These are phyloP conservation scores for Wallacemonas sp. DNA, from an alignment of 208 protist species.

Conservation along the genomic window DNA sequence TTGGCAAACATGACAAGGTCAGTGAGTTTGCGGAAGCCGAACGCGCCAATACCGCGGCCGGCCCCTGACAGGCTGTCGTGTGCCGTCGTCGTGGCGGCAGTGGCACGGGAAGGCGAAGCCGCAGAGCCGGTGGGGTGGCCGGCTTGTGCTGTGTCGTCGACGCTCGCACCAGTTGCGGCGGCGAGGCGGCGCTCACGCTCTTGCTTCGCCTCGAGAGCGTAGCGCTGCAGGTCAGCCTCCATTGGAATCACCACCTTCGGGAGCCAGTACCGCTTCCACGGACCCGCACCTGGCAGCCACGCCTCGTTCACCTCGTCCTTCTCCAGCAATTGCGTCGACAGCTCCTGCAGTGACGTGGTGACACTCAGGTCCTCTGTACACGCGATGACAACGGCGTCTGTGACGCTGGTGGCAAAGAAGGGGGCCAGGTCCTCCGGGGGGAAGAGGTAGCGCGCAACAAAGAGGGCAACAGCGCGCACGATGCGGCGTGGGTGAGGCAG, in stretches of 20 bases:
- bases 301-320: constrained; percentile 79
- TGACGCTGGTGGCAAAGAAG: constrained; percentile 55
- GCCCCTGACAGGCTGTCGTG: constrained; percentile 7
- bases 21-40: constrained; percentile 60
- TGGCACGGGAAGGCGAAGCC: no score
- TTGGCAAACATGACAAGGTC: constrained; percentile 40
- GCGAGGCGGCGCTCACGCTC: not conserved
- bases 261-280: constrained; percentile 39
- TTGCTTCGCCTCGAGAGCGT: constrained; percentile 25
- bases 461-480: constrained; percentile 68
- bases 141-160: no score
- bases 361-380: constrained; percentile 46
- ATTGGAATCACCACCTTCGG: constrained; percentile 37
- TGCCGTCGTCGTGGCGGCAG: not conserved
- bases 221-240: constrained; percentile 41
- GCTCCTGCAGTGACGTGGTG: constrained; percentile 51
- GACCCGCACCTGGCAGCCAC: constrained; percentile 58
- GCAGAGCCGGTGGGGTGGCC: no score
- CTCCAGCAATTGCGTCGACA: constrained; percentile 50
- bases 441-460: constrained; percentile 64
- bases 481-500: constrained; percentile 66
- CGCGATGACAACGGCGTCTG: constrained; percentile 71
- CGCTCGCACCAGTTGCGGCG: not conserved
- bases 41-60: constrained; percentile 47
- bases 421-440: constrained; percentile 69